Percentiles rank a stretch among this genome's conserved stretches.
These are phyloP conservation scores for Trifolium subterraneum DNA, from an alignment of 306 rosid species.

Conservation along the genomic window DNA sequence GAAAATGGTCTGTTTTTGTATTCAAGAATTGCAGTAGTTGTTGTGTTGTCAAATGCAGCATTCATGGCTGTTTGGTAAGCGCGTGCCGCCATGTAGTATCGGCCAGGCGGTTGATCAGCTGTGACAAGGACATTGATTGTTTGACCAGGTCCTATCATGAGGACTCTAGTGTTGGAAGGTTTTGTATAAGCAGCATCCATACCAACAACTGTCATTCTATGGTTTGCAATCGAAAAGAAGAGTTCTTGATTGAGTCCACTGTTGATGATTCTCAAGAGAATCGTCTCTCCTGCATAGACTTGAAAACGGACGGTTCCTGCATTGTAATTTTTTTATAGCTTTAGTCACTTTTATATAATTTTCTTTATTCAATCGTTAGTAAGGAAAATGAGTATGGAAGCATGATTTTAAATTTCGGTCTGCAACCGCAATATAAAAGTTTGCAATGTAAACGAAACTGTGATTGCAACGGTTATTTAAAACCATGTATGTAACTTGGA, in stretches of 20 bases:
- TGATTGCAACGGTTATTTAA: background rate
- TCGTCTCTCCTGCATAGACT: constrained; percentile 63
- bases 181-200: constrained; percentile 80
- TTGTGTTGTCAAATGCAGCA: constrained; percentile 89
- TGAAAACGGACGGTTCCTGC: constrained; percentile 74
- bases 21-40: constrained; percentile 91
- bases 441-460: background rate
- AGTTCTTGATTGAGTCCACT: constrained; percentile 89
- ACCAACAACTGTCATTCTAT: constrained; percentile 72
- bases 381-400: background rate
- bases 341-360: background rate
- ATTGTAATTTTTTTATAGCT: constrained; percentile 11
- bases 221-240: constrained; percentile 81
- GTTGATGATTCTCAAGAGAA: constrained; percentile 76
- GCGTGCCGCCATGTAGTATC: constrained; percentile 75
- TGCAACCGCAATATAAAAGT: background rate
- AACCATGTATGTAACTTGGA: background rate
- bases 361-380: background rate
- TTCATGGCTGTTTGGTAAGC: constrained; percentile 80
- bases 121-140: constrained; percentile 78
- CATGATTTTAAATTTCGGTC: background rate
- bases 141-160: constrained; percentile 90
- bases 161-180: constrained; percentile 66
- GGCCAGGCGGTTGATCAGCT: constrained; percentile 76
- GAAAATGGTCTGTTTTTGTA: constrained; percentile 57